Evolutionary conservation across 495 filamentous ascomycete species (phyloP), one percentile per base, ranked within the genome.

Genomic region (Talaromyces adpressus): DNA sequence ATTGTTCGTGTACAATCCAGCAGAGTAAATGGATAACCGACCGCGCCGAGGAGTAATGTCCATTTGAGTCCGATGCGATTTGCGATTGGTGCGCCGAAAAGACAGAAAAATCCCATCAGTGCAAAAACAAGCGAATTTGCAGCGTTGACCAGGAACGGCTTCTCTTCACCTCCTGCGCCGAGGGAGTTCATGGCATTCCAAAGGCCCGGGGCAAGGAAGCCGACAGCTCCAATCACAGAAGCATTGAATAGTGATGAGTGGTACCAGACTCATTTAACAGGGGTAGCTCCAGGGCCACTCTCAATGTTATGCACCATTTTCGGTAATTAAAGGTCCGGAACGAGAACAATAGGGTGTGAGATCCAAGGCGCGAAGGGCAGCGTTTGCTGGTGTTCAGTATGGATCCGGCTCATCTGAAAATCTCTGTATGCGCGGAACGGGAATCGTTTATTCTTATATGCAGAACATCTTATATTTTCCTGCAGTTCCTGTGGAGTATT

Each of bases 1-100:
- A 69, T 87, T 88, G 62, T 89, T 89, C 23, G 80, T 82, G 68
- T 89, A 89, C 2, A 89, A 68, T 4, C 82, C 85, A 8, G 86
- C 86, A 0, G 74, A 75, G 20, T 77, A 77, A 18, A 75, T 56
- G 8, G 73, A 66, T 77, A 77, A 30, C 74, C 74, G 18, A 73
- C 59, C 27, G 83, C 84, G 27, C 87, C 85, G 29, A 88, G 76
- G 27, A 88, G 73, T 25, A 89, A 67, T 1, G 85, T 81, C 63
- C 83, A 81, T 66, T 84, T 85, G 65, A 88, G 77, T 1, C 85
- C 85, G 61, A 87, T 83, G 18, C 81, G 82, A 56, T 79, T 77
- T 57, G 85, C 81, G 34, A 86, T 67, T 0, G 75, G 74, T 54
- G 79, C 79, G 41, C 81, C 78, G 60, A 87, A 79, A 59, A 78